Evolutionary conservation across 805 yeast genomes (phyloP), one percentile per base, ranked within the genome.

Genomic region (Wickerhamiella occidentalis): DNA sequence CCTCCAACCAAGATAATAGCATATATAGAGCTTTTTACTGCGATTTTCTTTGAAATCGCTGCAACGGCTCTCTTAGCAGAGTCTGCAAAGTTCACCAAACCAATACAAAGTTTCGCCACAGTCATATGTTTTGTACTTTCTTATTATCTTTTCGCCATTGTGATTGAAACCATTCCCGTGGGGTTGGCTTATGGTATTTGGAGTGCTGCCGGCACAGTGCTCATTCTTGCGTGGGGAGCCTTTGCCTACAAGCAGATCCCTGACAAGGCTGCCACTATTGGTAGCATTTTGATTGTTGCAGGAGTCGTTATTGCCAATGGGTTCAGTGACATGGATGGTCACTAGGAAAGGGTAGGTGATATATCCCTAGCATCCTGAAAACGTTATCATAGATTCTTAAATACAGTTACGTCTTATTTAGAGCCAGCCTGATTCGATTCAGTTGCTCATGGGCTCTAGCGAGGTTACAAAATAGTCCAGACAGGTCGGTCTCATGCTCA

Each of bases 131-230:
- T 25, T 26, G 48, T 29, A 4, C 43, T 45, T 23, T 21, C 48
- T 5, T 45, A 45, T 17, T 45, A 45, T 21, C 22, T 45, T n/a
- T 45, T 45, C 17, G 36, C 43, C 5, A 36, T 26, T 36, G 40
- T 40, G 17, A 45, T 45, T 40, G 28, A 37, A 12, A 28, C 48
- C 4, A 25, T 45, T 17, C 48, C 48, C 6, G 48, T 45, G 8
- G 48, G 48, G 3, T 23, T 45, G 12, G 48, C 48, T n/a, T 45
- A 45, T 19, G 48, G 48, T 7, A 26, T 45, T n/a, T 45, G 48
- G 48, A 45, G 48, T 35, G 48, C 48, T 6, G 42, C 43, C 12
- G 48, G 48, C 3, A 40, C 37, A 19, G 48, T 45, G 2, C 30
- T 45, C 17, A 23, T 45, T 17, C 36, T 45, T 12, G 36, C 29